Percentiles rank a stretch among this genome's conserved stretches.
Evolutionary conservation across 2,329 filamentous ascomycete species (phyloP).

Genomic region (Aureobasidium sp.): DNA sequence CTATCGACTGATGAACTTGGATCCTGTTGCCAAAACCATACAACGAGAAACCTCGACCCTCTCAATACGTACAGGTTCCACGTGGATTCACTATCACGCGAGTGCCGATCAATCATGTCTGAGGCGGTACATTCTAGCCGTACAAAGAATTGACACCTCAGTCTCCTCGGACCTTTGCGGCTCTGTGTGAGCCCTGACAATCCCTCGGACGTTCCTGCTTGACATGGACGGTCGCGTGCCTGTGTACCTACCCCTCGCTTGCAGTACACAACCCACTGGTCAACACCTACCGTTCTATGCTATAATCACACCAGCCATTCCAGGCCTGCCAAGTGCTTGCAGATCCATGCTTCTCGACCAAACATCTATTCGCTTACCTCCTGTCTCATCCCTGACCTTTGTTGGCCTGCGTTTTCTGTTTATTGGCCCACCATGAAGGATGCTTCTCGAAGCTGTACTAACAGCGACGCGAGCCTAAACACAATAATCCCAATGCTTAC

Average conservation of each 20-base stretch:
- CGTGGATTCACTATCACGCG: neutral
- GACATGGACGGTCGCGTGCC: neutral
- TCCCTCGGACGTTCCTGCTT: neutral
- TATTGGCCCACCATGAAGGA: neutral
- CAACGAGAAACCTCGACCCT: constrained; percentile 7
- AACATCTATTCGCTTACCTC: neutral
- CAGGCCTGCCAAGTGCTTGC: neutral
- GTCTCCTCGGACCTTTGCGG: neutral
- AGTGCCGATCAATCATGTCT: constrained; percentile 10
- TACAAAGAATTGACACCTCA: neutral
- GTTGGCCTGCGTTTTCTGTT: neutral
- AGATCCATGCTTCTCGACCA: neutral
- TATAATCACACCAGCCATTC: neutral
- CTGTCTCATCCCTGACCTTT: constrained; percentile 5
- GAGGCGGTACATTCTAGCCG: neutral
- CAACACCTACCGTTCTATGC: neutral
- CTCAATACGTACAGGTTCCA: neutral
- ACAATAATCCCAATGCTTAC: neutral
- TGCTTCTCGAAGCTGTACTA: neutral
- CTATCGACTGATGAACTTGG: neutral
- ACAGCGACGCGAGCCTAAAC: neutral
- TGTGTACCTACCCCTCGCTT: neutral
- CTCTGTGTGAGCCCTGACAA: neutral
- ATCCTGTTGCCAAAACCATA: neutral
- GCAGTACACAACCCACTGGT: neutral